Percentiles rank a stretch among this genome's conserved stretches.
Conservation (phyloP, 257 asterid species). For the Solanum ossicruentum region DNA sequence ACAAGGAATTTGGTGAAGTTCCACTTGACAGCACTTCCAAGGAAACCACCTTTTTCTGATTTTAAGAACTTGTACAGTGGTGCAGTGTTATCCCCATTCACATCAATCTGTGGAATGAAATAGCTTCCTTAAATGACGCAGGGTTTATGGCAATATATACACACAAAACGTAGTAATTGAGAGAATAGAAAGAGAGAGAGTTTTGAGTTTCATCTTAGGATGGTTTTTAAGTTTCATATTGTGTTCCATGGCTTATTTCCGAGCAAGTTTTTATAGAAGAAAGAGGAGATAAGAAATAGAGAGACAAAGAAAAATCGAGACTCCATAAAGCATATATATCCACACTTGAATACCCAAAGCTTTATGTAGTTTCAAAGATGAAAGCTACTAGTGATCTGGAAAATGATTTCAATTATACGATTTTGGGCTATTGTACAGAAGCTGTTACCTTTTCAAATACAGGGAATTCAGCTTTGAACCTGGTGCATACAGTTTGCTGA, state of each 20-base stretch:
- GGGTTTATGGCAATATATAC: background rate
- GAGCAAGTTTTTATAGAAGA: too few relatives aligned
- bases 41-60: conserved; percentile 48
- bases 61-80: conserved; percentile 83
- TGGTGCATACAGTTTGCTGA: conserved; percentile 56
- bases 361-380: background rate
- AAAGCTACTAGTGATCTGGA: background rate
- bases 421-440: background rate
- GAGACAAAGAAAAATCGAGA: background rate
- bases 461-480: conserved; percentile 76
- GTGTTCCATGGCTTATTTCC: background rate
- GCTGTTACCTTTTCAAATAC: conserved; percentile 66
- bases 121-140: background rate
- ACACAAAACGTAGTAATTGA: background rate
- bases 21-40: conserved; percentile 69
- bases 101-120: conserved; percentile 40
- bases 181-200: background rate
- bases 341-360: background rate
- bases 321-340: background rate
- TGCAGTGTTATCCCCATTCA: conserved; percentile 54
- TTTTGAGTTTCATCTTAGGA: background rate
- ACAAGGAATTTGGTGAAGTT: conserved; percentile 80
- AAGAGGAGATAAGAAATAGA: too few relatives aligned
- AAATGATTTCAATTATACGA: background rate
- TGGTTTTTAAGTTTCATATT: background rate